Conservation (phyloP, 1,139 yeast species). For the Lodderomyces oxycetoniae region DNA sequence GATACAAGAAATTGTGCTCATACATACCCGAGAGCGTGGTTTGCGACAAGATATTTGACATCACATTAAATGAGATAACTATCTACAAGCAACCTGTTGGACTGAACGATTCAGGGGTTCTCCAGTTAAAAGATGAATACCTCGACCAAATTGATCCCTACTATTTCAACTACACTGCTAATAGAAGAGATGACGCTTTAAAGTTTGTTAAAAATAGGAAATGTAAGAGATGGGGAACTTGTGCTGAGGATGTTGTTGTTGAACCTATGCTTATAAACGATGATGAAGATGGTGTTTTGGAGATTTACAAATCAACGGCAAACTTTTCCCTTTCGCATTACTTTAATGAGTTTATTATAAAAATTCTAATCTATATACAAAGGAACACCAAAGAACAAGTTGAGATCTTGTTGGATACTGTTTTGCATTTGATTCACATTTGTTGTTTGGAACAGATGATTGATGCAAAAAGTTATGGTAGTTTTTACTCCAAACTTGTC, state of each 20-base stretch:
- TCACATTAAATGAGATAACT: constrained; percentile 57
- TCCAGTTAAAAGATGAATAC: constrained; percentile 58
- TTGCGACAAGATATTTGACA: constrained; percentile 70
- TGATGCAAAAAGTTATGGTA: constrained; percentile 26
- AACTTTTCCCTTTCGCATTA: constrained; percentile 47
- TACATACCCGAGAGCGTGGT: constrained; percentile 73
- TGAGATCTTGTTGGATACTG: constrained; percentile 55
- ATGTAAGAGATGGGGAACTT: constrained; percentile 28
- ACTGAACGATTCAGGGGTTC: constrained; percentile 62
- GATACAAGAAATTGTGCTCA: constrained; percentile 65
- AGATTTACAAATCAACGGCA: constrained; percentile 32
- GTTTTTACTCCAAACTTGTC: constrained; percentile 26
- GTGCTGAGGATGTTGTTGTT: constrained; percentile 43
- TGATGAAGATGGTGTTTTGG: constrained; percentile 23
- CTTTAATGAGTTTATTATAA: constrained; percentile 50
- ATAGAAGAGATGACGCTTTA: constrained; percentile 70
- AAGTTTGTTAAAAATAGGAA: constrained; percentile 50
- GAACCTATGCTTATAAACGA: constrained; percentile 37
- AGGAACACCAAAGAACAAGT: constrained; percentile 36
- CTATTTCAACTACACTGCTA: constrained; percentile 72
- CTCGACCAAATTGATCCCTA: constrained; percentile 67
- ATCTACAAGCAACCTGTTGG: constrained; percentile 61
- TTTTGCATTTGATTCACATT: constrained; percentile 67
- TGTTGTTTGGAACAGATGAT: constrained; percentile 33
- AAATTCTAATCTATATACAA: constrained; percentile 41